These are phyloP conservation scores for Trypanosoma platydactyli DNA, from an alignment of 208 protist genomes.

Conservation along the genomic window DNA sequence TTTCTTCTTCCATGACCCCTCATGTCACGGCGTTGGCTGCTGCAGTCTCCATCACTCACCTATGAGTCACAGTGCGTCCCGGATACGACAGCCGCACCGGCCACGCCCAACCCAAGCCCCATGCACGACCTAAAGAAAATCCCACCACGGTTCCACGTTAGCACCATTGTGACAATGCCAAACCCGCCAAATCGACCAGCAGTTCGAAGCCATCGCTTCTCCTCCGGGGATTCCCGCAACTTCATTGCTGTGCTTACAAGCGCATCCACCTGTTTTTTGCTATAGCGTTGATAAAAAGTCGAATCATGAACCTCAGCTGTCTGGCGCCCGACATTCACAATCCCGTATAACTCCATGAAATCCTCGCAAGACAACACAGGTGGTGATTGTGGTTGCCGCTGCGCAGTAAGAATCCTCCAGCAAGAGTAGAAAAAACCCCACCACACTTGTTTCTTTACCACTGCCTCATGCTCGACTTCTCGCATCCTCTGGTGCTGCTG, in stretches of 20 bases:
- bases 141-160: constrained; percentile 72
- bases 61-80: constrained; percentile 58
- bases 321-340: constrained; percentile 29
- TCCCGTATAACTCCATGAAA: constrained; percentile 27
- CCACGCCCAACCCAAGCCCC: constrained; percentile 67
- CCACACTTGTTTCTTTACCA: constrained; percentile 27
- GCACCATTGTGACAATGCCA: constrained; percentile 60
- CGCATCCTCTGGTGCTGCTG: constrained; percentile 30
- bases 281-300: constrained; percentile 35
- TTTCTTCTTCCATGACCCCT: no score
- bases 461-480: constrained; percentile 20
- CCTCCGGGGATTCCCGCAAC: constrained; percentile 43
- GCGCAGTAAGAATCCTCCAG: neutral
- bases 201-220: constrained; percentile 67
- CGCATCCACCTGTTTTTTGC: constrained; percentile 63
- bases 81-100: constrained; percentile 43
- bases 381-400: neutral
- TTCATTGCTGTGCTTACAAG: constrained; percentile 55
- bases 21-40: no score
- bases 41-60: neutral
- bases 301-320: constrained; percentile 15
- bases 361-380: constrained; percentile 11
- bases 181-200: constrained; percentile 51
- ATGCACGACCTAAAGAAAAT: constrained; percentile 58
- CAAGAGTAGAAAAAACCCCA: constrained; percentile 10